phyloP scores from a whole-genome alignment of 331 rosid genomes.

The Rhamnella rubrinervis region DNA sequence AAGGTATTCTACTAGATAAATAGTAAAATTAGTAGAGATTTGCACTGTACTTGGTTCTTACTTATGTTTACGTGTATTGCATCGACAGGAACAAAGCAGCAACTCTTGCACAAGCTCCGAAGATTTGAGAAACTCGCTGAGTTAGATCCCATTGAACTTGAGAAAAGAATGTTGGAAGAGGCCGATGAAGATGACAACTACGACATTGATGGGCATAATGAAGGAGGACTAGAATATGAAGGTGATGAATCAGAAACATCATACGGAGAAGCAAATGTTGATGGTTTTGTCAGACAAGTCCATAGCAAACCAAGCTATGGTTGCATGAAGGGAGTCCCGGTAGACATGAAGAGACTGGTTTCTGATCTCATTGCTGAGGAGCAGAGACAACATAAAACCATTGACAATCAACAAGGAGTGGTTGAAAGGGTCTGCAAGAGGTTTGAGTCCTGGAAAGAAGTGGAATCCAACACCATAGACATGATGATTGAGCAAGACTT shows the following conservation, averaged over 20 bases:
- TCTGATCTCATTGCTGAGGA: slow-evolving; percentile 74
- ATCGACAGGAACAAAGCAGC: slow-evolving; percentile 75
- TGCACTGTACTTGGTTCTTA: background rate
- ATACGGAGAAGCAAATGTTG: slow-evolving; percentile 18
- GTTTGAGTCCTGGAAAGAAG: slow-evolving; percentile 70
- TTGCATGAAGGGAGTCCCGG: slow-evolving; percentile 25
- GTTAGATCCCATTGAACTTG: slow-evolving; percentile 76
- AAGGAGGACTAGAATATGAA: slow-evolving; percentile 37
- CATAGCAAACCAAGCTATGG: slow-evolving; percentile 27
- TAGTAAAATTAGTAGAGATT: background rate
- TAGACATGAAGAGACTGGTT: slow-evolving; percentile 51
- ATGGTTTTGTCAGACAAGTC: slow-evolving; percentile 37
- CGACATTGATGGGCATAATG: slow-evolving; percentile 11
- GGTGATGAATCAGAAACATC: slow-evolving; percentile 25
- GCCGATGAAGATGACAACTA: slow-evolving; percentile 37
- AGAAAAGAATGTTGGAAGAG: slow-evolving; percentile 56
- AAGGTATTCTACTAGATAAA: too few species aligned
- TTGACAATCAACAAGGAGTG: slow-evolving; percentile 37
- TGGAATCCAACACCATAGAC: slow-evolving; percentile 70
- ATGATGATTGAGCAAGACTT: slow-evolving; percentile 82
- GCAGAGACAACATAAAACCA: slow-evolving; percentile 22
- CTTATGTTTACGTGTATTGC: slow-evolving; percentile 7
- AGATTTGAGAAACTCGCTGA: slow-evolving; percentile 89
- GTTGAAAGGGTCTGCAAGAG: slow-evolving; percentile 52
- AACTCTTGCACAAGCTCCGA: slow-evolving; percentile 64